Evolutionary conservation across 2,329 filamentous ascomycete species (phyloP).

Genomic region (Scortechinia acanthostroma): DNA sequence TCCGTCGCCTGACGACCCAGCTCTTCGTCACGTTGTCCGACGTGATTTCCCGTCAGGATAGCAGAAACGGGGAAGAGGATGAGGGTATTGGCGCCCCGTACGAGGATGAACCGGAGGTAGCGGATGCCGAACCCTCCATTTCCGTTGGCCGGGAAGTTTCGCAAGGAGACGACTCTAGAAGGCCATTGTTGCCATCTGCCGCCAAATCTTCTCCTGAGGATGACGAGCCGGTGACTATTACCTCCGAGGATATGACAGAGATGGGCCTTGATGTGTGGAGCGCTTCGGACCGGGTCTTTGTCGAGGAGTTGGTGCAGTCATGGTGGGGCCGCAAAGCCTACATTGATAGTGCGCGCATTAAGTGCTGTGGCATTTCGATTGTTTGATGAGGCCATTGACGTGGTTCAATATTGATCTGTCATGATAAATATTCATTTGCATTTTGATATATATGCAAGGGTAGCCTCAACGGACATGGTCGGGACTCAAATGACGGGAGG

Average conservation of each 20-base stretch:
- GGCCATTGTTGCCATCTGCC: neutral
- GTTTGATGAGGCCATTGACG: neutral
- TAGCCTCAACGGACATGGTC: neutral
- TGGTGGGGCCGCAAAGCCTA: conserved; percentile 33
- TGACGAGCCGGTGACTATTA: conserved; percentile 19
- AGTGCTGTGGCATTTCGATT: conserved; percentile 37
- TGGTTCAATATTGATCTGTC: too few species aligned
- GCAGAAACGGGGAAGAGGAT: conserved; percentile 6
- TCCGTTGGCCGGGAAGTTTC: neutral
- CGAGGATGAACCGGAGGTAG: neutral
- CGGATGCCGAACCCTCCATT: neutral
- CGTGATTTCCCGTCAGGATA: conserved; percentile 28
- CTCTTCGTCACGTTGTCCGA: conserved; percentile 33
- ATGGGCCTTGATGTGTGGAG: conserved; percentile 41
- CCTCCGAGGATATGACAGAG: conserved; percentile 29
- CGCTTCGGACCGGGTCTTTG: conserved; percentile 30
- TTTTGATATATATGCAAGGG: neutral
- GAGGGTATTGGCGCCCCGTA: neutral
- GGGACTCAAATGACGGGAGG: neutral
- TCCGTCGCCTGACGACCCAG: conserved; percentile 33
- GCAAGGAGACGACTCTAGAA: neutral
- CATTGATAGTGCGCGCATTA: conserved; percentile 29
- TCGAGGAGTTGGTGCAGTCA: conserved; percentile 29
- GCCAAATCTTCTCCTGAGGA: too few species aligned
- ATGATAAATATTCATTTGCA: neutral